Evolutionary conservation across 148 eudicot genomes (phyloP).

Genomic region (Cornus suecica): DNA sequence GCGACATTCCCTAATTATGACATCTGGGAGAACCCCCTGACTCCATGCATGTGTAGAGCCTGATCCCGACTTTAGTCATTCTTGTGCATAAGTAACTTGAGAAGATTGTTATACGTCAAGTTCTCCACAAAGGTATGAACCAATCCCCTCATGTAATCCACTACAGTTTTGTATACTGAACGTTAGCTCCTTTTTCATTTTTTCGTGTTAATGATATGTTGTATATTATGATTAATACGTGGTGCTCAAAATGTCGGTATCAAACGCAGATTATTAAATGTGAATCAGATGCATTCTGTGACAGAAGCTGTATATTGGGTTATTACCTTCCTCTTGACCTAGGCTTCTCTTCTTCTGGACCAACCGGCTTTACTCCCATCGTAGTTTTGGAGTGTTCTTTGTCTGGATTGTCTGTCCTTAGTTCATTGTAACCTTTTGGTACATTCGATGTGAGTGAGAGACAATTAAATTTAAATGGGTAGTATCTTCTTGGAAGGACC

Average conservation of each 20-base stretch:
- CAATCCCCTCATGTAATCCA: neutral
- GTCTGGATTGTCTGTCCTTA: too few species aligned
- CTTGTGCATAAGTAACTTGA: constrained; percentile 3
- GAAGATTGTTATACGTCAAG: neutral
- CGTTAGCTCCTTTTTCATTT: neutral
- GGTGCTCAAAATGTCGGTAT: neutral
- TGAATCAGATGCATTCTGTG: too few species aligned
- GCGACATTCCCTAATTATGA: constrained; percentile 96
- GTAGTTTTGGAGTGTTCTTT: too few species aligned
- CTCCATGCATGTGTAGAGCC: constrained; percentile 96
- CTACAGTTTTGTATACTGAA: constrained; percentile 6
- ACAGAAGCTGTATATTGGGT: too few species aligned
- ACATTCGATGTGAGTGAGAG: too few species aligned
- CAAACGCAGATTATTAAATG: neutral
- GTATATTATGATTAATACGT: neutral
- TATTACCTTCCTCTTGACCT: too few species aligned
- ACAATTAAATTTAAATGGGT: too few species aligned
- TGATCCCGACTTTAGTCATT: constrained; percentile 26
- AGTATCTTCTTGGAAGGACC: too few species aligned
- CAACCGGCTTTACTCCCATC: too few species aligned
- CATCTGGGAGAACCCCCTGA: constrained; percentile 94
- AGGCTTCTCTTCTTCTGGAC: too few species aligned
- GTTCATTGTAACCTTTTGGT: too few species aligned
- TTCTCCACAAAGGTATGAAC: neutral
- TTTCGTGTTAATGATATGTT: neutral